Base-by-base conservation (phyloP, 2,329 filamentous ascomycete genomes). In the Ilyonectria sp. region DNA sequence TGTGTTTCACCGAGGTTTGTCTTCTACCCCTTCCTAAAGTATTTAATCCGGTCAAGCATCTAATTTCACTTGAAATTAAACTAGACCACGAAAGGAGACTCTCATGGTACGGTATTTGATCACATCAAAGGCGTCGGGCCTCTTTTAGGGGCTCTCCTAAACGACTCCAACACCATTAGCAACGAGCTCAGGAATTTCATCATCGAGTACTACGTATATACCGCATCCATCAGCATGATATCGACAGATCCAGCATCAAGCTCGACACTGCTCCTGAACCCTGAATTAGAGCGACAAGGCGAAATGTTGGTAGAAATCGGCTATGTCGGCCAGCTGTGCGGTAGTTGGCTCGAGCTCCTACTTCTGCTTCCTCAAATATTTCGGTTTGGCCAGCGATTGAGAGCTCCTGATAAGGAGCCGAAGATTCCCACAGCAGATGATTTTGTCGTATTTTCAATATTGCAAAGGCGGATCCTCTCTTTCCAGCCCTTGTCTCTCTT, bases 171-270 rank as follows among this genome's bases (percentile, higher is more conserved):
- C 31, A 70, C 73, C 0, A 70, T 80, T 2, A 74, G 78, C 2
- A 72, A 77, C 53, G 74, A 79, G 6, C 62, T 83, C 1, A 78
- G 79, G 60, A 75, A 79, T 37, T 83, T 83, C 52, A 74, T 83
- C 10, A 76, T 82, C 21, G 81, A 82, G 67, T 83, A 83, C 59
- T 83, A 82, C 68, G 74, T 78, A 9, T 81, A 83, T 67, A 81
- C 80, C 8, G 78, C 79, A 3, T 74, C 79, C 0, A 75, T 81
- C 21, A 82, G 80, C 76, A 81, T 82, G 77, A 80, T 82, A 17
- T 82, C 81, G 1, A 78, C 82, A 33, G n/a, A 75, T 35, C 65
- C 70, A 4, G 50, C 64, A 8, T 23, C 70, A 8, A 57, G 68
- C 29, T 50, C 67, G 9, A 68, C 70, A 23, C 65, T 63, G 2